Conservation (phyloP, 2,329 filamentous ascomycete genomes). For the Xylariaceae sp. region DNA sequence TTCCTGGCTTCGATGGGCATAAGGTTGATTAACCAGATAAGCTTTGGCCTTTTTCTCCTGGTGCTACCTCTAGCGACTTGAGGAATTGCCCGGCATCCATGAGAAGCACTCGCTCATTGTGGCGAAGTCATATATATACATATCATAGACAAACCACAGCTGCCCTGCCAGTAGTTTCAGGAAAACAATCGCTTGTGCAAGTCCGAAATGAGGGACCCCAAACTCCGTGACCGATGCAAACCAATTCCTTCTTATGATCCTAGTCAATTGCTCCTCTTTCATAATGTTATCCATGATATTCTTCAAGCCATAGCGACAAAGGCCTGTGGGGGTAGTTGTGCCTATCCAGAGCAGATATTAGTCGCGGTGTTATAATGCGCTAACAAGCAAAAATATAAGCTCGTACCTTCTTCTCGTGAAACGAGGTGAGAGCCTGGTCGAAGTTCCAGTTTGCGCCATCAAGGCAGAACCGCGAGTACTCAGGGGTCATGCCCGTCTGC, state of each 20-base stretch:
- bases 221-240: constrained; percentile 36
- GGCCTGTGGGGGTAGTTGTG: constrained; percentile 55
- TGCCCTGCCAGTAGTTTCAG: background rate
- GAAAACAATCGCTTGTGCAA: constrained; percentile 27
- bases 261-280: background rate
- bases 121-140: constrained; percentile 19
- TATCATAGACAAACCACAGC: background rate
- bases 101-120: background rate
- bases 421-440: constrained; percentile 74
- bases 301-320: constrained; percentile 41
- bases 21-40: no score
- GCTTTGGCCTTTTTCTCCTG: background rate
- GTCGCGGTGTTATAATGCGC: constrained; percentile 15
- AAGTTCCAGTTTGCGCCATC: constrained; percentile 81
- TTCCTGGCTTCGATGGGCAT: no score
- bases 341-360: constrained; percentile 37
- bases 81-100: background rate
- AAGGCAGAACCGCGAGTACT: constrained; percentile 83
- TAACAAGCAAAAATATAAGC: background rate
- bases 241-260: constrained; percentile 4
- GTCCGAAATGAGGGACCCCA: constrained; percentile 21
- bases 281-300: background rate
- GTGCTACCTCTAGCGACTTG: background rate
- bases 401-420: constrained; percentile 75
- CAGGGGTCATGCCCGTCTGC: constrained; percentile 78